Evolutionary conservation across 1,284 basidiomycete species (phyloP), one percentile per base, ranked within the genome.

Genomic region (Pascua sp.): DNA sequence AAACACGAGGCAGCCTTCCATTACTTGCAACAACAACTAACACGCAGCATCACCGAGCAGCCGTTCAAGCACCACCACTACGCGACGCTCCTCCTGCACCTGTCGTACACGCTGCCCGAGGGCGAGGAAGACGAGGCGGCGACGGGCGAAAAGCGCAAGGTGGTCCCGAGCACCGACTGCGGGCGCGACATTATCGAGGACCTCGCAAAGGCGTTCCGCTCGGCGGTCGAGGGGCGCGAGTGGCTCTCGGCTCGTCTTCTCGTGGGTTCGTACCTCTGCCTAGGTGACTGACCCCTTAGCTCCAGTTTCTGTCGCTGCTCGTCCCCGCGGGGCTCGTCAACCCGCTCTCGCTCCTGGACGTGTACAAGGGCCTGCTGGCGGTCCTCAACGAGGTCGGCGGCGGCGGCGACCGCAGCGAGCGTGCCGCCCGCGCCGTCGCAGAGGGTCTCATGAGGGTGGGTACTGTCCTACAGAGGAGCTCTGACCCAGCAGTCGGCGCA

Each of bases 31-130:
- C 17, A 17, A 18, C 5, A 17, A 24, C 18, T 50, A 10, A 57
- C 45, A 40, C n/a, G 8, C 68, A 86, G 86, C 36, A 83, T 94
- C 49, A 90, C 87, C 0, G 90, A 96, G 76, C 86, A 94, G 67
- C 92, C 92, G 0, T 92, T 85, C 80, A 97, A 97, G 80, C 88
- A 90, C 48, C 87, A 90, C 0, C 89, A 87, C 71, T 92, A 91
- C 76, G 90, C 89, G 11, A 84, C 89, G 11, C 77, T 95, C n/a
- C 81, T 95, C 40, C 82, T 86, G 39, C 78, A 85, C 43, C 80
- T 95, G 32, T 51, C 84, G 84, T 68, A 84, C 85, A 51, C 52
- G 49, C 51, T 51, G 24, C 60, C 74, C 72, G 38, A 61, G 69
- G 24, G 69, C 68, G 59, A 52, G 13, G 47, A 47, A 15, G 77